These are phyloP conservation scores for Aspergillus piperis DNA, from an alignment of 2,329 filamentous ascomycete genomes.

Conservation along the genomic window DNA sequence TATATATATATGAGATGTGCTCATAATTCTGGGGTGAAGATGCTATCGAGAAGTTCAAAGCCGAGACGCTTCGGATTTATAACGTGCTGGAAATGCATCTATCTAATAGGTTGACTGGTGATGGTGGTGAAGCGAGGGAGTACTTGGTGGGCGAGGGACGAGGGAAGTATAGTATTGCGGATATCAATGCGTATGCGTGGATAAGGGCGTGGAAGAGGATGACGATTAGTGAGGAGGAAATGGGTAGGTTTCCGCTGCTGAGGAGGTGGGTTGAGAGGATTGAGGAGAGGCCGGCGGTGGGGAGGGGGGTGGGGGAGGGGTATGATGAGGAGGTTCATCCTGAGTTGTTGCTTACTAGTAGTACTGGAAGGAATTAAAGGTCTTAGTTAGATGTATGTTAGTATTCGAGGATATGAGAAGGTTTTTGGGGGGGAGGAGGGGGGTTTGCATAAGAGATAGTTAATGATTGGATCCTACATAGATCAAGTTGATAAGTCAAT, in stretches of 20 bases:
- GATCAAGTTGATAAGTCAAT: background rate
- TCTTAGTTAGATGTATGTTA: too few species aligned
- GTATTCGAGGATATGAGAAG: too few species aligned
- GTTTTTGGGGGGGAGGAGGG: too few species aligned
- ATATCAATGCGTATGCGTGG: conserved; percentile 8
- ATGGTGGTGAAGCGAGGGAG: background rate
- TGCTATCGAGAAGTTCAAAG: background rate
- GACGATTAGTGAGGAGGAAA: background rate
- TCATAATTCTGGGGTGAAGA: background rate
- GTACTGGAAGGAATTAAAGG: too few species aligned
- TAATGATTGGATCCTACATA: too few species aligned
- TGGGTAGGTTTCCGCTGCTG: background rate
- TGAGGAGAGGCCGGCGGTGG: background rate
- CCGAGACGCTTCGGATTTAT: background rate
- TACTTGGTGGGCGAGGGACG: background rate
- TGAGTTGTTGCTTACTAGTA: background rate
- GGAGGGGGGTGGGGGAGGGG: background rate
- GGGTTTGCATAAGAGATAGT: too few species aligned
- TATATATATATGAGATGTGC: too few species aligned
- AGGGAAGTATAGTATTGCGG: conserved; percentile 4
- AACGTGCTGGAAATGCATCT: background rate
- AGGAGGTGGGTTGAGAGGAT: conserved; percentile 1
- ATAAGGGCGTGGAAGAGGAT: background rate
- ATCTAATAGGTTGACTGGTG: background rate
- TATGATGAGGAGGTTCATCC: background rate